phyloP scores from a whole-genome alignment of 345 rosid species.

The Conringia planisiliqua region DNA sequence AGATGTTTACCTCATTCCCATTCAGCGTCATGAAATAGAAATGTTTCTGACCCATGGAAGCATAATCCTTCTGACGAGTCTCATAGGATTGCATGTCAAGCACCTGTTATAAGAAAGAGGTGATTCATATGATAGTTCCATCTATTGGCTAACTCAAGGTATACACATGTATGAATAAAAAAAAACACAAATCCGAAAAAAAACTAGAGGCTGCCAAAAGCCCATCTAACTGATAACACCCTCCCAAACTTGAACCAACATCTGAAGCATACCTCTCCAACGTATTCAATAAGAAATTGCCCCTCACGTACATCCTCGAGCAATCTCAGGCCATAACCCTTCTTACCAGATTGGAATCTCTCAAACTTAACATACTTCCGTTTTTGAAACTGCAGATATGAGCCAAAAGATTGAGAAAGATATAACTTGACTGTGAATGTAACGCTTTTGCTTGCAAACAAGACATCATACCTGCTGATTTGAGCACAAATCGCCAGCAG shows the following conservation, averaged over 20 bases:
- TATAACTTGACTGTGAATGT: constrained; percentile 10
- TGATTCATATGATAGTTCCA: neutral
- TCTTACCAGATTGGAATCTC: constrained; percentile 82
- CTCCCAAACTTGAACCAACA: constrained; percentile 17
- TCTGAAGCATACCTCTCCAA: constrained; percentile 78
- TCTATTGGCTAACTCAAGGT: neutral
- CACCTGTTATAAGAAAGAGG: constrained; percentile 49
- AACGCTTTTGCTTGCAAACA: constrained; percentile 8
- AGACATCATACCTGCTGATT: constrained; percentile 76
- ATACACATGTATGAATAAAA: neutral
- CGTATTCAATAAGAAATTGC: constrained; percentile 88
- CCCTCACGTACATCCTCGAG: constrained; percentile 70
- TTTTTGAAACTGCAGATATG: constrained; percentile 79
- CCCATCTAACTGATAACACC: constrained; percentile 9
- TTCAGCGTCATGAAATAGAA: constrained; percentile 98
- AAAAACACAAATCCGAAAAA: neutral
- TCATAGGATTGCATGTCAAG: constrained; percentile 90
- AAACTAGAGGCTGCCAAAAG: neutral
- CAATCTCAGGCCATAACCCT: constrained; percentile 89
- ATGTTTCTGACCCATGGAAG: constrained; percentile 89
- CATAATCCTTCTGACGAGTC: constrained; percentile 85
- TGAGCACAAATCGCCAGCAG: constrained; percentile 86
- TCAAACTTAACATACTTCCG: constrained; percentile 67
- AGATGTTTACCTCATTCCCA: constrained; percentile 81
- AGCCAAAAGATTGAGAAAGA: constrained; percentile 12